These are phyloP conservation scores for Pneumocystis sp. DNA, from an alignment of 1,139 yeast species.

Conservation along the genomic window DNA sequence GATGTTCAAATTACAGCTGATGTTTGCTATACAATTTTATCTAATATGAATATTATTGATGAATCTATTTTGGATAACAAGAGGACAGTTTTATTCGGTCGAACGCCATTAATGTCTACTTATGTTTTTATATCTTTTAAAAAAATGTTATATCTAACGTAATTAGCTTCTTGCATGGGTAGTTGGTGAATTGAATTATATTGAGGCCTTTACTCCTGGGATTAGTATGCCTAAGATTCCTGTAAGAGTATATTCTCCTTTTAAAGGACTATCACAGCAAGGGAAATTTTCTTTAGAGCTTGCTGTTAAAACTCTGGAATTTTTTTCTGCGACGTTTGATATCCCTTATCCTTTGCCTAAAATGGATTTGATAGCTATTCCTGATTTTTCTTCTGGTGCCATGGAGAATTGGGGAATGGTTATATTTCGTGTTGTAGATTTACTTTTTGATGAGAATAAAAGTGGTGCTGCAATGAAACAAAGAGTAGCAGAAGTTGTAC, in stretches of 20 bases:
- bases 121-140: conserved; percentile 24
- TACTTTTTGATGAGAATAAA: conserved; percentile 50
- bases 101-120: conserved; percentile 68
- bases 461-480: conserved; percentile 55
- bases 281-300: conserved; percentile 58
- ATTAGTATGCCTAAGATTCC: conserved; percentile 38
- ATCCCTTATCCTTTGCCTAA: conserved; percentile 68
- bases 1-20: conserved; percentile 46
- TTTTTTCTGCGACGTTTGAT: conserved; percentile 56
- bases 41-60: conserved; percentile 53
- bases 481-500: conserved; percentile 75
- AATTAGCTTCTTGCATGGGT: conserved; percentile 52
- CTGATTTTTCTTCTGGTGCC: conserved; percentile 73
- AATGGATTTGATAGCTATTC: conserved; percentile 70
- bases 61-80: conserved; percentile 30
- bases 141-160: background rate
- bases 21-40: conserved; percentile 46
- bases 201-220: conserved; percentile 45
- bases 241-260: conserved; percentile 66
- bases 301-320: conserved; percentile 60
- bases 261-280: conserved; percentile 43
- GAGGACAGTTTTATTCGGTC: conserved; percentile 40
- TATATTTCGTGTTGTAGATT: conserved; percentile 67
- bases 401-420: conserved; percentile 89
- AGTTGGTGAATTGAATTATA: conserved; percentile 62